phyloP scores from a whole-genome alignment of 192 early-diverging fungal species.

The Thamnidium elegans region DNA sequence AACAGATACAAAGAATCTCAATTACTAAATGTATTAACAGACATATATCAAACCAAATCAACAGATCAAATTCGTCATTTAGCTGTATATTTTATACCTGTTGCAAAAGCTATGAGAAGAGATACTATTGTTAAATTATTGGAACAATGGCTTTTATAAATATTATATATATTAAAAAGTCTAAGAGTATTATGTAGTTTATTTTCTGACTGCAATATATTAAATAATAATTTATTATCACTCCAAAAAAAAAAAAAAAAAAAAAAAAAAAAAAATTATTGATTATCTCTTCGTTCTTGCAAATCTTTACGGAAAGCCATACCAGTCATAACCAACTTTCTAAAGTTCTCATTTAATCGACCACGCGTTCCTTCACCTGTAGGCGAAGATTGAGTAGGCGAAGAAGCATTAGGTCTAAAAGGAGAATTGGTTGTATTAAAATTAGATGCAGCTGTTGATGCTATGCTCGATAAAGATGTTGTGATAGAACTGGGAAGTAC shows the following conservation, averaged over 20 bases:
- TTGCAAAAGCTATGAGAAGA: no score
- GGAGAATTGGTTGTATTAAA: constrained; percentile 13
- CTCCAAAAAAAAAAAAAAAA: no score
- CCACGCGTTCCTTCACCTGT: constrained; percentile 11
- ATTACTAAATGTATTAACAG: no score
- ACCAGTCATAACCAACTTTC: constrained; percentile 40
- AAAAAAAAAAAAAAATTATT: no score
- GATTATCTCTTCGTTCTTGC: constrained; percentile 34
- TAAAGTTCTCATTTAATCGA: constrained; percentile 39
- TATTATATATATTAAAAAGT: no score
- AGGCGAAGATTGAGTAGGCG: background rate
- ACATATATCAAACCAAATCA: no score
- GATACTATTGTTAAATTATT: no score
- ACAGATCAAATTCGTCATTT: no score
- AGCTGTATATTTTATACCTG: no score
- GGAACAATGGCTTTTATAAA: no score
- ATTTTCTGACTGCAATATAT: background rate
- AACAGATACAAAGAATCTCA: no score
- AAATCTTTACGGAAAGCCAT: constrained; percentile 40
- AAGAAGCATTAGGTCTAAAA: background rate
- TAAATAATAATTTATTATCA: background rate
- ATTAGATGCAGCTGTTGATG: constrained; percentile 16
- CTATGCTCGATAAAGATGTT: constrained; percentile 30
- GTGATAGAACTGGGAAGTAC: constrained; percentile 18
- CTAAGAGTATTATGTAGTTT: background rate